Percentiles rank a stretch among this genome's conserved stretches.
Evolutionary conservation across 2,329 filamentous ascomycete genomes (phyloP).

Genomic region (Claviceps fusiformis): DNA sequence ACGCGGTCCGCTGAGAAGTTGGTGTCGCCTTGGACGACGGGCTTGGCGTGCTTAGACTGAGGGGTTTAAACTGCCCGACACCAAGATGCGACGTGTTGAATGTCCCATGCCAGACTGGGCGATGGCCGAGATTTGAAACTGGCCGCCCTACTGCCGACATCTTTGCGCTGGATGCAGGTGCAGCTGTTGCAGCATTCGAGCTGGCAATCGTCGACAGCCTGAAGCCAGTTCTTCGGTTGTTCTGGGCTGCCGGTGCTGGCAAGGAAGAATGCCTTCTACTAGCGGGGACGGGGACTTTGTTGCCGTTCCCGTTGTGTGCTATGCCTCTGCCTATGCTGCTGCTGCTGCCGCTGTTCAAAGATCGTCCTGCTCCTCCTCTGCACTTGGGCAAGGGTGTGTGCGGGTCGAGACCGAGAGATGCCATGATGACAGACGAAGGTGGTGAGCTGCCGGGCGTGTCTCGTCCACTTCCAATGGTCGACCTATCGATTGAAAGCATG

Average conservation of each 20-base stretch:
- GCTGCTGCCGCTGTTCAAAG: slow-evolving; percentile 22
- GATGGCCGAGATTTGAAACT: slow-evolving; percentile 33
- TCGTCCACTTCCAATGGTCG: slow-evolving; percentile 52
- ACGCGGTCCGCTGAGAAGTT: slow-evolving; percentile 26
- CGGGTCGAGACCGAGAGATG: slow-evolving; percentile 35
- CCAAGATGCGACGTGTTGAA: slow-evolving; percentile 49
- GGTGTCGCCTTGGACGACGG: slow-evolving; percentile 36
- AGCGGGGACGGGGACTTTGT: slow-evolving; percentile 30
- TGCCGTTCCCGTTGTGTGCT: slow-evolving; percentile 20
- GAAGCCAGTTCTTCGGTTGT: slow-evolving; percentile 27
- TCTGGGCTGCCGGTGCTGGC: slow-evolving; percentile 28
- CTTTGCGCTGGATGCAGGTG: slow-evolving; percentile 22
- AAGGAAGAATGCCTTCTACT: slow-evolving; percentile 34
- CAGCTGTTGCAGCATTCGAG: slow-evolving; percentile 36
- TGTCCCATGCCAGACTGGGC: slow-evolving; percentile 61
- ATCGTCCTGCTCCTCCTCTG: slow-evolving; percentile 30
- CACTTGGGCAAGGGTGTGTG: slow-evolving; percentile 29
- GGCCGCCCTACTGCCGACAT: slow-evolving; percentile 22
- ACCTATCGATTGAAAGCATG: slow-evolving; percentile 72
- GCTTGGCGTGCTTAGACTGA: slow-evolving; percentile 45
- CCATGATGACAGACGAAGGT: slow-evolving; percentile 48
- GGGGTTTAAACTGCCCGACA: slow-evolving; percentile 48
- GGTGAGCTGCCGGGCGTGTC: slow-evolving; percentile 59
- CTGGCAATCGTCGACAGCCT: slow-evolving; percentile 33
- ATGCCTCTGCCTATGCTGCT: background rate